Percentiles rank a stretch among this genome's conserved stretches.
phyloP scores from a whole-genome alignment of 495 filamentous ascomycete species.

The Neurospora sp. region DNA sequence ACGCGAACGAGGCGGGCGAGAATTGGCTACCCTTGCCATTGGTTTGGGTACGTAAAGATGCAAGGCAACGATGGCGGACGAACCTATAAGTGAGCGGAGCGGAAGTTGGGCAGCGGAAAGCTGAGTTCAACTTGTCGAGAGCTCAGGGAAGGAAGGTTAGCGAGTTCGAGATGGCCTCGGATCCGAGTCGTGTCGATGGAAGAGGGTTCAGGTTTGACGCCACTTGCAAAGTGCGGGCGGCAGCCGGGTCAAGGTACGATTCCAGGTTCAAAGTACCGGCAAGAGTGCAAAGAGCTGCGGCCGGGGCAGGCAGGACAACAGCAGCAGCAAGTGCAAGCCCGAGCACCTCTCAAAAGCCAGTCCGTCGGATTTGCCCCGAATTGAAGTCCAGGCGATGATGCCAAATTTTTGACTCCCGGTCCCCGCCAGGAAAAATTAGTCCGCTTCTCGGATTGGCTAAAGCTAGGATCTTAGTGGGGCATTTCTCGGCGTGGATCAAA shows the following conservation, averaged over 20 bases:
- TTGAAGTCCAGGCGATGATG: constrained; percentile 12
- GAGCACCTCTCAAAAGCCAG: background rate
- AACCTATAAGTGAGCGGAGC: background rate
- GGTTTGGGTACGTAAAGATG: background rate
- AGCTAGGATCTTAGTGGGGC: background rate
- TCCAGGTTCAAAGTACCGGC: background rate
- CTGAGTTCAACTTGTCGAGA: background rate
- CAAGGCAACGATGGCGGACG: background rate
- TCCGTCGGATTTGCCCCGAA: constrained; percentile 3
- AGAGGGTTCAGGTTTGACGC: constrained; percentile 2
- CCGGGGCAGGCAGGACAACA: background rate
- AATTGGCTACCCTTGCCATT: background rate
- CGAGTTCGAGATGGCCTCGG: background rate
- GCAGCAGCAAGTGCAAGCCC: background rate
- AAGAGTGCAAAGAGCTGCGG: background rate
- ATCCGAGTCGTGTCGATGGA: background rate
- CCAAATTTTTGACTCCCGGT: constrained; percentile 18
- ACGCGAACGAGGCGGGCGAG: background rate
- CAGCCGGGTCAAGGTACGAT: background rate
- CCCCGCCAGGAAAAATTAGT: constrained; percentile 21
- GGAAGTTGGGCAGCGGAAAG: background rate
- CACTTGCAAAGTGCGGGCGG: constrained; percentile 2
- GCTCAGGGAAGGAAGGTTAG: background rate
- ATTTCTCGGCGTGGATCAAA: background rate
- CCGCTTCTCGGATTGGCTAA: constrained; percentile 10